Conservation (phyloP, 768 basidiomycete species). For the Tylopilus subfusipes region DNA sequence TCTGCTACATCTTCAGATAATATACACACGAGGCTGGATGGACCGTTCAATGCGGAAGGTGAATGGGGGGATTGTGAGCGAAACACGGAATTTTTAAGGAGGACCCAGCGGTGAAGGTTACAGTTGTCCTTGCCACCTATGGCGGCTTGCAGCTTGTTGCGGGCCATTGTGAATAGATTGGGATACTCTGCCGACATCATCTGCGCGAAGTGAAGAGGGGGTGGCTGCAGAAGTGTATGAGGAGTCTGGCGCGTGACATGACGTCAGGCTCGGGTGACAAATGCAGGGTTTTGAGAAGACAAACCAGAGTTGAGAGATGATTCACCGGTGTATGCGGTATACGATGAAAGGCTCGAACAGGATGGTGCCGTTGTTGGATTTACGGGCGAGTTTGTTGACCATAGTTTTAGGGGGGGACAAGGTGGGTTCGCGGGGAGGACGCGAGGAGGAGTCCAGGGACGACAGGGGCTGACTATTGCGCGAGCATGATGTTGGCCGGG, state of each 20-base stretch:
- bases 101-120: slow-evolving; percentile 83
- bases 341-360: slow-evolving; percentile 86
- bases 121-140: slow-evolving; percentile 58
- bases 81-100: slow-evolving; percentile 80
- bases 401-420: slow-evolving; percentile 48
- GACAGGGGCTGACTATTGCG: slow-evolving; percentile 22
- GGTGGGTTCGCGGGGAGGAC: slow-evolving; percentile 25
- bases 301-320: slow-evolving; percentile 13
- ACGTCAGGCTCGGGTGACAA: neutral
- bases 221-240: slow-evolving; percentile 1
- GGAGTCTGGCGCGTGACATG: slow-evolving; percentile 19
- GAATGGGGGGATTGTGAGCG: slow-evolving; percentile 46
- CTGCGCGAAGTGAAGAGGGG: slow-evolving; percentile 19
- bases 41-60: slow-evolving; percentile 23
- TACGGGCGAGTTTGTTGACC: slow-evolving; percentile 81
- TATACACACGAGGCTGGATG: slow-evolving; percentile 27
- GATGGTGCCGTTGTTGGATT: slow-evolving; percentile 81
- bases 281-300: slow-evolving; percentile 1
- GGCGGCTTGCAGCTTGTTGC: slow-evolving; percentile 68
- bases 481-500: slow-evolving; percentile 38
- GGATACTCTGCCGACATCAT: slow-evolving; percentile 54
- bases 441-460: slow-evolving; percentile 18
- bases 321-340: slow-evolving; percentile 75
- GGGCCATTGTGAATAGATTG: slow-evolving; percentile 61
- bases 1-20: slow-evolving; percentile 40